A percentile compares a stretch with the other conserved stretches of the same genome.
These are phyloP conservation scores for Tirmania nivea DNA, from an alignment of 495 filamentous ascomycete genomes.

Conservation along the genomic window DNA sequence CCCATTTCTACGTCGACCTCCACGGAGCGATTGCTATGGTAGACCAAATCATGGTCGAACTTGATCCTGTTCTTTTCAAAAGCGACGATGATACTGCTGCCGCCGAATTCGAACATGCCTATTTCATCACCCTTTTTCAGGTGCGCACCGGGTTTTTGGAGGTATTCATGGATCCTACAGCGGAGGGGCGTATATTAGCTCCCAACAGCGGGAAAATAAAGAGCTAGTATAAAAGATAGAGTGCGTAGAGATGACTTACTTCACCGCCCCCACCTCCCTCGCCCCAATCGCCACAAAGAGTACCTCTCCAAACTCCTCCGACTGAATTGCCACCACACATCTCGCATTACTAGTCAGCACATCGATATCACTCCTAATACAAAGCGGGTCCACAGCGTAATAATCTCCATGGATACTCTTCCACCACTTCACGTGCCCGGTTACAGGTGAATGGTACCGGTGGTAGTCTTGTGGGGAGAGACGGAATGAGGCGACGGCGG, in stretches of 20 bases:
- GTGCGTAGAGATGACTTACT: slow-evolving; percentile 7
- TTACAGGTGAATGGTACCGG: slow-evolving; percentile 23
- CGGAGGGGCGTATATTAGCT: no score
- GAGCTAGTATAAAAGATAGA: no score
- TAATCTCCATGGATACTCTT: slow-evolving; percentile 11
- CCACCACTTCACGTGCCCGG: slow-evolving; percentile 14
- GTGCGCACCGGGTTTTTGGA: slow-evolving; percentile 2
- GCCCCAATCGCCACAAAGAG: slow-evolving; percentile 20
- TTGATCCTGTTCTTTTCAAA: slow-evolving; percentile 20
- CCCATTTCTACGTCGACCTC: slow-evolving; percentile 20
- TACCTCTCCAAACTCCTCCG: slow-evolving; percentile 19
- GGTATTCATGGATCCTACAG: no score
- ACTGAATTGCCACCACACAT: slow-evolving; percentile 13
- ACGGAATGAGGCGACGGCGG: slow-evolving; percentile 20
- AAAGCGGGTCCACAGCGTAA: slow-evolving; percentile 23
- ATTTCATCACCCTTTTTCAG: slow-evolving; percentile 22
- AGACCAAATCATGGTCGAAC: slow-evolving; percentile 22
- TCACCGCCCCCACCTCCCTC: slow-evolving; percentile 19
- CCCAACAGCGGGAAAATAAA: no score
- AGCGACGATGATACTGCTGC: slow-evolving; percentile 21
- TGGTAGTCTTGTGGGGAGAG: slow-evolving; percentile 25
- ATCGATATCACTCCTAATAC: slow-evolving; percentile 10
- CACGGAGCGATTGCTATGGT: slow-evolving; percentile 9
- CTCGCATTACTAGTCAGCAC: slow-evolving; percentile 16
- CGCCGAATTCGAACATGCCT: slow-evolving; percentile 23